Conservation (phyloP, 805 yeast genomes). For the Priceomyces melissophilus region DNA sequence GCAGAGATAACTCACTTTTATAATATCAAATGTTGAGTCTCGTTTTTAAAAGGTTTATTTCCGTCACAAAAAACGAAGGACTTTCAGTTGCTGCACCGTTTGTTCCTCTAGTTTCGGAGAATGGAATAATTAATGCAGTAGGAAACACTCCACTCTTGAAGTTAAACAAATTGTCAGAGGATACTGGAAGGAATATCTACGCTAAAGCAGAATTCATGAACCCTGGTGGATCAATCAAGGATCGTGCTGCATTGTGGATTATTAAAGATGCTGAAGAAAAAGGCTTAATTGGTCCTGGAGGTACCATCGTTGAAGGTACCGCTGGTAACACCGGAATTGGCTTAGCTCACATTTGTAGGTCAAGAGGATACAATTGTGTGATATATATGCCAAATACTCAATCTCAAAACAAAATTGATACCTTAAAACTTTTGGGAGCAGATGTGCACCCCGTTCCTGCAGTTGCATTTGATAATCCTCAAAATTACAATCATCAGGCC, state of each 20-base stretch:
- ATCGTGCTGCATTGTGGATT: slow-evolving; percentile 79
- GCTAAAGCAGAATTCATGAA: slow-evolving; percentile 92
- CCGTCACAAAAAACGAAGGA: slow-evolving; percentile 10
- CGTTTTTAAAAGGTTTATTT: slow-evolving; percentile 13
- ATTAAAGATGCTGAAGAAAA: slow-evolving; percentile 73
- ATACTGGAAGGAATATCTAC: slow-evolving; percentile 46
- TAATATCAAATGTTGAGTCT: background rate
- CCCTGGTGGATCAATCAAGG: slow-evolving; percentile 93
- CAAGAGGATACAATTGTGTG: slow-evolving; percentile 79
- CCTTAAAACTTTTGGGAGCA: slow-evolving; percentile 73
- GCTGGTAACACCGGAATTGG: slow-evolving; percentile 98
- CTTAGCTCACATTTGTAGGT: slow-evolving; percentile 73
- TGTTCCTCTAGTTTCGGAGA: slow-evolving; percentile 61
- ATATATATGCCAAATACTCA: slow-evolving; percentile 93
- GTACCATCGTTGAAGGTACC: slow-evolving; percentile 88
- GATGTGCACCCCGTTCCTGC: slow-evolving; percentile 89
- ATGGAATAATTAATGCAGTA: slow-evolving; percentile 77
- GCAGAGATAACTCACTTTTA: background rate
- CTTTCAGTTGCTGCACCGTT: slow-evolving; percentile 34
- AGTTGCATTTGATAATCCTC: slow-evolving; percentile 75
- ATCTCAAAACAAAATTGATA: slow-evolving; percentile 73
- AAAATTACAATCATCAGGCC: slow-evolving; percentile 85
- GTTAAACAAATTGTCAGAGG: slow-evolving; percentile 21
- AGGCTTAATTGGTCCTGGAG: slow-evolving; percentile 68
- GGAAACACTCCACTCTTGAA: slow-evolving; percentile 87